A percentile compares a stretch with the other conserved stretches of the same genome.
phyloP scores from a whole-genome alignment of 345 rosid genomes.

The Hevea brasiliensis region DNA sequence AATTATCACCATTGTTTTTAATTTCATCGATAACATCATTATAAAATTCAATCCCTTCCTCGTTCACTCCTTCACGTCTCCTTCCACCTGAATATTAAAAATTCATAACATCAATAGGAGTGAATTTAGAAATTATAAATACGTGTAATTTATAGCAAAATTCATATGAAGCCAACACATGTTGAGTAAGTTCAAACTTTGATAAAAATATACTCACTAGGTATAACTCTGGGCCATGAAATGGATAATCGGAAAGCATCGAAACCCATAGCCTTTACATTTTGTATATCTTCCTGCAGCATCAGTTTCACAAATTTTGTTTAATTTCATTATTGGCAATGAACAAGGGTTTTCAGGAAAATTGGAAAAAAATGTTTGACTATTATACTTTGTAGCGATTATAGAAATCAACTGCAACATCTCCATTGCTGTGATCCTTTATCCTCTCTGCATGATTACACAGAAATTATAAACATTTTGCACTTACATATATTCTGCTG shows the following conservation, averaged over 20 bases:
- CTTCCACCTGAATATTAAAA: conserved; percentile 28
- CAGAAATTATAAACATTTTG: background rate
- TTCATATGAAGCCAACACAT: too few species aligned
- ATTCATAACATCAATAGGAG: background rate
- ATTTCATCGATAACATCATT: conserved; percentile 35
- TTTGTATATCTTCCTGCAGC: conserved; percentile 1
- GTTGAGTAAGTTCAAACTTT: too few species aligned
- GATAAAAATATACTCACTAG: conserved; percentile 32
- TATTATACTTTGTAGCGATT: conserved; percentile 58
- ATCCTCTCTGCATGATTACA: conserved; percentile 29
- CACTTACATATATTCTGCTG: background rate
- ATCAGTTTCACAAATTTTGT: background rate
- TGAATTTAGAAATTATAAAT: background rate
- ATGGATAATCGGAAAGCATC: conserved; percentile 35
- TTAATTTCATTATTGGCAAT: too few species aligned
- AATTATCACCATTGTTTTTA: conserved; percentile 14
- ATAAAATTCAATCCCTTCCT: conserved; percentile 29
- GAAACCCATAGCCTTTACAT: background rate
- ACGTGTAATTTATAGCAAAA: background rate
- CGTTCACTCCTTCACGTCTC: conserved; percentile 24
- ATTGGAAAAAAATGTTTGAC: too few species aligned
- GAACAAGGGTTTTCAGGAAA: background rate
- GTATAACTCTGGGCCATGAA: conserved; percentile 41
- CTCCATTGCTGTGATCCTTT: conserved; percentile 44
- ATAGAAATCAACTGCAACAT: conserved; percentile 74